A percentile compares a stretch with the other conserved stretches of the same genome.
phyloP scores from a whole-genome alignment of 108 stramenopile genomes.

The Cylindrotheca closterium region DNA sequence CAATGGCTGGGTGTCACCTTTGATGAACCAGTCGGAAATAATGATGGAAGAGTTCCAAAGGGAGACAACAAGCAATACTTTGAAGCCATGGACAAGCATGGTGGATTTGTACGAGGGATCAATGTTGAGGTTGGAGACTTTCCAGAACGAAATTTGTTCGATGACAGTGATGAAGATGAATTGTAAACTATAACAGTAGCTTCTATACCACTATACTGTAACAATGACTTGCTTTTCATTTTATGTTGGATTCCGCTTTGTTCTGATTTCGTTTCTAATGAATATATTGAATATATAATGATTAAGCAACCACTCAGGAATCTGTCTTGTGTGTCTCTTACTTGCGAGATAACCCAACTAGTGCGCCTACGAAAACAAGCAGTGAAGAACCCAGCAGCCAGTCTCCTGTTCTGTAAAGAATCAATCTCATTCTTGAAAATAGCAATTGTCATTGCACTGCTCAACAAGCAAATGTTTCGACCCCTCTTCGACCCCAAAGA shows the following conservation, averaged over 20 bases:
- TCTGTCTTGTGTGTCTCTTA: too few species aligned
- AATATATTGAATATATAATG: too few species aligned
- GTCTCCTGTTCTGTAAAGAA: too few species aligned
- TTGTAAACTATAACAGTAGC: constrained; percentile 3
- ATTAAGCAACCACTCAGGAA: too few species aligned
- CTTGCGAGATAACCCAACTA: too few species aligned
- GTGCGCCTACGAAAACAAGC: too few species aligned
- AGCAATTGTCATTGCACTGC: too few species aligned
- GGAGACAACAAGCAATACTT: constrained; percentile 55
- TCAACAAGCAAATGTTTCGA: too few species aligned
- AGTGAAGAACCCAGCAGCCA: too few species aligned
- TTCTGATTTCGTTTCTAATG: too few species aligned
- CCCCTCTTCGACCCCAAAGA: too few species aligned
- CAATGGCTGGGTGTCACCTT: constrained; percentile 93
- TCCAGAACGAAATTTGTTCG: constrained; percentile 79
- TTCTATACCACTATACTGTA: not conserved
- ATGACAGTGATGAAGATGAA: constrained; percentile 48
- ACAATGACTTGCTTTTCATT: not conserved
- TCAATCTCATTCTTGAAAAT: too few species aligned
- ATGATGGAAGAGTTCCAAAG: constrained; percentile 79
- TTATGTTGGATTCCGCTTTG: not conserved
- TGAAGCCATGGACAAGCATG: constrained; percentile 58
- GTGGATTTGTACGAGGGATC: constrained; percentile 75
- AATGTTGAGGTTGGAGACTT: constrained; percentile 83
- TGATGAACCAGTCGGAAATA: constrained; percentile 93